Base-by-base conservation (phyloP, 495 filamentous ascomycete species). In the Lophiotrema nucula region DNA sequence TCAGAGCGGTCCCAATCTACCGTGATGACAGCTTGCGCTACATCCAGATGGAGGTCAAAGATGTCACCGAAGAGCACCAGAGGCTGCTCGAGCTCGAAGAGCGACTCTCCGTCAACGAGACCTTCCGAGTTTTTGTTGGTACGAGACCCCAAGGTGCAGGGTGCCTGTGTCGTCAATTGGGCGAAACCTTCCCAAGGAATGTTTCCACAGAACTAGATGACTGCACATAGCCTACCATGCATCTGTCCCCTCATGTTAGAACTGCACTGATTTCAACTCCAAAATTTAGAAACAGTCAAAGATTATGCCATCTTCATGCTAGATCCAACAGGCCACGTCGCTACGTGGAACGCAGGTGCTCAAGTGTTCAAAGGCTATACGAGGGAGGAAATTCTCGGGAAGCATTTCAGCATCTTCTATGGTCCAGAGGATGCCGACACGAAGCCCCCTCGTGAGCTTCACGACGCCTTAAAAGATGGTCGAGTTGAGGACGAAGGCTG, bases 301-400 rank as follows among this genome's bases (percentile, higher is more conserved):
- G 83, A 85, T 56, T 87, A 85, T 58, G 83, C 82, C 42, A 87
- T 87, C 54, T 87, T 86, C 62, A 81, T 87, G 67, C 73, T 87
- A 28, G 82, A 87, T 51, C 77, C 79, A 0, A 68, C 71, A 6
- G 83, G 83, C 23, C 61, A 77, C 53, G 79, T 87, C 22, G 76
- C 74, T 2, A 85, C 82, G 0, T 87, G 83, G 83, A 87, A 87
- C 45, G 67, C 74, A 0, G 83, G 83, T 1, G 83, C 83, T 1
- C 70, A 79, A 26, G 66, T 82, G 13, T 68, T 85, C 31, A 87
- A 87, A 67, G 82, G 81, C 0, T 87, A 83, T 69, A 74, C 61
- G 0, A 48, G 70, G 11, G 67, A 76, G 0, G 83, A 86, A 15
- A 83, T 86, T 52, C 69, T 87, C 19, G 83, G 83, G 10, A 70